A percentile compares a stretch with the other conserved stretches of the same genome.
Evolutionary conservation across 1,284 basidiomycete genomes (phyloP).

Genomic region (Fistulina hepatica): DNA sequence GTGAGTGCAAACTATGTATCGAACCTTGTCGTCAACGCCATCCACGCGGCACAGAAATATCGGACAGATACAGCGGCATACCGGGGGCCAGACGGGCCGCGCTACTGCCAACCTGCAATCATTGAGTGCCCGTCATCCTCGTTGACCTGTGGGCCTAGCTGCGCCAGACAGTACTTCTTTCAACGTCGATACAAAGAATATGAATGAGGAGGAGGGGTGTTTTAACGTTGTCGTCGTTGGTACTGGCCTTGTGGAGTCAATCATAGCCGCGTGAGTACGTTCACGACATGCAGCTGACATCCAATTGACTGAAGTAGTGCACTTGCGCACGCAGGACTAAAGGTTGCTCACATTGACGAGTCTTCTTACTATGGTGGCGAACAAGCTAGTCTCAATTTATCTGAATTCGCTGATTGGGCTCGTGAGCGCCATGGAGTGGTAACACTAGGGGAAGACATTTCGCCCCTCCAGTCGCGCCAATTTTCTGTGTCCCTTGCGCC

Average conservation of each 20-base stretch:
- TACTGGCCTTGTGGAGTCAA: constrained; percentile 82
- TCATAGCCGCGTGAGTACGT: constrained; percentile 71
- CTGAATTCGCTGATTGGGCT: constrained; percentile 71
- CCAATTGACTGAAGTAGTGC: constrained; percentile 50
- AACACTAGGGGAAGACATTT: constrained; percentile 5
- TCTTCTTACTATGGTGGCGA: constrained; percentile 80
- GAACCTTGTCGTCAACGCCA: too few relatives aligned
- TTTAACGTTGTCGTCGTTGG: constrained; percentile 83
- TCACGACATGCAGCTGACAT: constrained; percentile 15
- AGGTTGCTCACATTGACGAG: constrained; percentile 79
- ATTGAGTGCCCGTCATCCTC: too few relatives aligned
- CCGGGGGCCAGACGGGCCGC: too few relatives aligned
- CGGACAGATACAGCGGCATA: too few relatives aligned
- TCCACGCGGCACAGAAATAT: too few relatives aligned
- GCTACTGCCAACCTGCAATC: too few relatives aligned
- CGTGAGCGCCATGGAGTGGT: too few relatives aligned
- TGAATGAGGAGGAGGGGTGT: too few relatives aligned
- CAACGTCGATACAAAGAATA: too few relatives aligned
- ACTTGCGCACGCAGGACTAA: constrained; percentile 78
- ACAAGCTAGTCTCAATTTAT: constrained; percentile 73
- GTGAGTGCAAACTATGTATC: too few relatives aligned
- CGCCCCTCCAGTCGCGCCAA: constrained; percentile 45
- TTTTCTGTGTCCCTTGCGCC: constrained; percentile 85
- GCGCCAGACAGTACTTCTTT: too few relatives aligned
- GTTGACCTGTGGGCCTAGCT: too few relatives aligned